These are phyloP conservation scores for Gentiana straminea DNA, from an alignment of 257 asterid species.

Conservation along the genomic window DNA sequence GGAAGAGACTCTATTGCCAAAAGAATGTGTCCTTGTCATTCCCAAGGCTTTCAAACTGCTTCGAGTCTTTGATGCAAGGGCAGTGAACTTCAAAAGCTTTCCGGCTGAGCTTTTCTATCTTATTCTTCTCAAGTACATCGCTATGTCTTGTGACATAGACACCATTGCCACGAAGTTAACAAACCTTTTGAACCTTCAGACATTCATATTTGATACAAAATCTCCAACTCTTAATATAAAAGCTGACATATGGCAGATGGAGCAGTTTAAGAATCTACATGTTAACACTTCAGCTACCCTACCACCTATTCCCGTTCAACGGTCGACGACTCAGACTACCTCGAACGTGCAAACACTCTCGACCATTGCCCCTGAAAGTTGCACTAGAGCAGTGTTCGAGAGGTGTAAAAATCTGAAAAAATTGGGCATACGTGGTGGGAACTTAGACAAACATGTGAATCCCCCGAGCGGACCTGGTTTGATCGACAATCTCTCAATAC, in stretches of 20 bases:
- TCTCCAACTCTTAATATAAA: slow-evolving; percentile 9
- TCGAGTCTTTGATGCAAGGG: slow-evolving; percentile 26
- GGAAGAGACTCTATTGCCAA: slow-evolving; percentile 7
- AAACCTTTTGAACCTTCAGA: slow-evolving; percentile 18
- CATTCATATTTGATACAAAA: slow-evolving; percentile 18
- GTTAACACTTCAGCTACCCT: slow-evolving; percentile 10
- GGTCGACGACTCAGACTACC: too few relatives aligned
- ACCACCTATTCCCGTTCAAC: too few relatives aligned
- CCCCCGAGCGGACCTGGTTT: neutral
- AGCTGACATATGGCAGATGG: slow-evolving; percentile 18
- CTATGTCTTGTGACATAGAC: slow-evolving; percentile 8
- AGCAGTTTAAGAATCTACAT: slow-evolving; percentile 11
- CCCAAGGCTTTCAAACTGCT: slow-evolving; percentile 29
- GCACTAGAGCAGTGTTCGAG: slow-evolving; percentile 6
- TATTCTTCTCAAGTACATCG: slow-evolving; percentile 13
- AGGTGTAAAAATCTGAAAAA: slow-evolving; percentile 11
- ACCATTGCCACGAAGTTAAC: slow-evolving; percentile 15
- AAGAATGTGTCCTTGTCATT: slow-evolving; percentile 1
- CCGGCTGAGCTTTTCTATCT: slow-evolving; percentile 8
- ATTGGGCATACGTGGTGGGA: slow-evolving; percentile 18
- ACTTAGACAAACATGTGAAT: slow-evolving; percentile 1
- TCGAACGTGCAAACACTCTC: slow-evolving; percentile 15
- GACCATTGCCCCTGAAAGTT: slow-evolving; percentile 16
- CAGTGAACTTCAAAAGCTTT: slow-evolving; percentile 15
- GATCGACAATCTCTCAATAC: neutral